These are phyloP conservation scores for Phialemoniopsis sp. DNA, from an alignment of 2,329 filamentous ascomycete genomes.

Conservation along the genomic window DNA sequence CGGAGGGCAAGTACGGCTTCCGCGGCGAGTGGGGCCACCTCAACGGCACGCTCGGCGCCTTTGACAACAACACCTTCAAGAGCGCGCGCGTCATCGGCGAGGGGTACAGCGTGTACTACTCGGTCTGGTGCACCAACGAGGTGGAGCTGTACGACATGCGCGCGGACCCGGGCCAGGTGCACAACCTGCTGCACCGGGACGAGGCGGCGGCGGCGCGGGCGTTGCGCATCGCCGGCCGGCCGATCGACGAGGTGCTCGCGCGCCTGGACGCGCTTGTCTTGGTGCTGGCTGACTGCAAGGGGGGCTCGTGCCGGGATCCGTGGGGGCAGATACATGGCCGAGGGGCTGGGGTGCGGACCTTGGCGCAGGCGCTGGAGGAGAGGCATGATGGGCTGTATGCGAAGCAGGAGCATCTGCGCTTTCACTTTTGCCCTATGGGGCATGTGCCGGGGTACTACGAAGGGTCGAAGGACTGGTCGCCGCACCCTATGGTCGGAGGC, in stretches of 20 bases:
- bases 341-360: constrained; percentile 38
- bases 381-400: constrained; percentile 49
- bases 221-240: no score
- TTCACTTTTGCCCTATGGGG: no score
- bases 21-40: constrained; percentile 2
- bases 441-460: no score
- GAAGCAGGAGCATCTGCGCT: no score
- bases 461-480: no score
- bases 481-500: no score
- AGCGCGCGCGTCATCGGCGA: constrained; percentile 42
- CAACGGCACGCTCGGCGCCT: no score
- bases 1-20: constrained; percentile 25
- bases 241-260: constrained; percentile 31
- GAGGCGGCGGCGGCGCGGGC: no score
- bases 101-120: constrained; percentile 55
- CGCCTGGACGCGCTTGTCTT: constrained; percentile 55
- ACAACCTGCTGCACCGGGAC: constrained; percentile 38
- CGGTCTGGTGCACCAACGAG: constrained; percentile 62
- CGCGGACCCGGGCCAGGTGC: constrained; percentile 43
- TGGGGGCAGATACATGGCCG: constrained; percentile 57
- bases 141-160: constrained; percentile 55
- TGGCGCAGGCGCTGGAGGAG: constrained; percentile 43
- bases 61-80: no score
- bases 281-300: constrained; percentile 57
- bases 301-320: constrained; percentile 44